These are phyloP conservation scores for Tanacetum coccineum DNA, from an alignment of 129 eudicot genomes.

Conservation along the genomic window DNA sequence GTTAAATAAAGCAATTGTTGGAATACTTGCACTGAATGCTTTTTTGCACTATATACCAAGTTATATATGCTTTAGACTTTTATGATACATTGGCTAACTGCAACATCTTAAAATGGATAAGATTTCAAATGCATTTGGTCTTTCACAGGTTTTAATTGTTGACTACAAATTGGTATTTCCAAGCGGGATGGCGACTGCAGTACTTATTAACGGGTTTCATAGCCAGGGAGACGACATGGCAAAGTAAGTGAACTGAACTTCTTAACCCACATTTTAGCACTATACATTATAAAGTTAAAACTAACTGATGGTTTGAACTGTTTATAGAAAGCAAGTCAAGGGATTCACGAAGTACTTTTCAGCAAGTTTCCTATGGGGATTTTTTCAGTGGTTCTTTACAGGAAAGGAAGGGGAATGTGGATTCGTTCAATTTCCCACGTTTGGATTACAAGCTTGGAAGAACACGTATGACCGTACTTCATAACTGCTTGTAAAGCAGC, in stretches of 20 bases:
- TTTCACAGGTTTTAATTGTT: slow-evolving; percentile 70
- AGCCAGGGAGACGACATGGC: slow-evolving; percentile 60
- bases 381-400: slow-evolving; percentile 88
- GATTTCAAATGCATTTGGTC: no score
- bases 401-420: slow-evolving; percentile 58
- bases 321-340: slow-evolving; percentile 64
- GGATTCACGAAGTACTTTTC: slow-evolving; percentile 71
- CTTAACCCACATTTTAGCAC: background rate
- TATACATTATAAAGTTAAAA: background rate
- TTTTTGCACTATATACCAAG: no score
- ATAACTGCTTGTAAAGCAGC: background rate
- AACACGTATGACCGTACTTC: slow-evolving; percentile 32
- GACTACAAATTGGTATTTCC: slow-evolving; percentile 77
- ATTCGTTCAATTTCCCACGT: slow-evolving; percentile 60
- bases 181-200: slow-evolving; percentile 96
- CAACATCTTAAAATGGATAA: no score
- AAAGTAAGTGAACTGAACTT: slow-evolving; percentile 35
- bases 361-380: slow-evolving; percentile 75
- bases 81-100: no score
- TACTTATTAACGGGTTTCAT: slow-evolving; percentile 87
- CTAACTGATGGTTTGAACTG: background rate
- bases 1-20: no score
- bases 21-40: no score
- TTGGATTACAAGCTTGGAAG: slow-evolving; percentile 56
- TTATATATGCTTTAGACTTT: no score